A percentile compares a stretch with the other conserved stretches of the same genome.
These are phyloP conservation scores for Colletotrichum incanum DNA, from an alignment of 2,329 filamentous ascomycete genomes.

Conservation along the genomic window DNA sequence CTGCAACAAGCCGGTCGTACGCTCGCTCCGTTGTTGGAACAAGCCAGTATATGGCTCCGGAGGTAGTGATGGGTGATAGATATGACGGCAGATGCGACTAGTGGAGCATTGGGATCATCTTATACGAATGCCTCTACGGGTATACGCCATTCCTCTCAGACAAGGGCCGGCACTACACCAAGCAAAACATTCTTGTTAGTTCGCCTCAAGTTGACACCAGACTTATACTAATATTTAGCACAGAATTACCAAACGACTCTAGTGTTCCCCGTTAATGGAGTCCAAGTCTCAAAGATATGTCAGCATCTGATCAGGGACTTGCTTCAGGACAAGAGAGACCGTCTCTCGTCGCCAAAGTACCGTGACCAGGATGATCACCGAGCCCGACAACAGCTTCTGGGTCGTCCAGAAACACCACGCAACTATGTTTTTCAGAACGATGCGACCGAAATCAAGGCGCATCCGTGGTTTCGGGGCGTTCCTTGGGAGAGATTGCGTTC, in stretches of 20 bases:
- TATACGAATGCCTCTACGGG: constrained; percentile 95
- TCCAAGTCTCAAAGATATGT: constrained; percentile 78
- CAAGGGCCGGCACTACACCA: constrained; percentile 84
- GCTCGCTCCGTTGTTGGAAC: constrained; percentile 93
- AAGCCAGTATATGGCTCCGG: constrained; percentile 98
- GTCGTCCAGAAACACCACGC: constrained; percentile 35
- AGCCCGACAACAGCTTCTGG: constrained; percentile 42
- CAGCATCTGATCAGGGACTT: constrained; percentile 83
- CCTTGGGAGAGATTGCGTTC: constrained; percentile 84
- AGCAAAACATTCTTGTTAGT: constrained; percentile 84
- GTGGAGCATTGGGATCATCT: constrained; percentile 96
- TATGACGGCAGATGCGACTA: constrained; percentile 97
- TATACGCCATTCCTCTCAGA: constrained; percentile 91
- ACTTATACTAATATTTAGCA: not conserved
- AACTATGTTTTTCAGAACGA: constrained; percentile 87
- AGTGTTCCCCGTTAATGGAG: constrained; percentile 75
- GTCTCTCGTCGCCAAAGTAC: constrained; percentile 75
- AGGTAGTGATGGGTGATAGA: constrained; percentile 84
- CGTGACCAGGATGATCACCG: constrained; percentile 27
- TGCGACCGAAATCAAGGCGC: constrained; percentile 89
- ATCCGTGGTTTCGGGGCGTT: constrained; percentile 87
- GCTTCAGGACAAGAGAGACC: constrained; percentile 80
- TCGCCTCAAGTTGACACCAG: no score
- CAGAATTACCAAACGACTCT: constrained; percentile 81
- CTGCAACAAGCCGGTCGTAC: constrained; percentile 77